phyloP scores from a whole-genome alignment of 441 rosid species.

The Bocquillonia castaneifolia region DNA sequence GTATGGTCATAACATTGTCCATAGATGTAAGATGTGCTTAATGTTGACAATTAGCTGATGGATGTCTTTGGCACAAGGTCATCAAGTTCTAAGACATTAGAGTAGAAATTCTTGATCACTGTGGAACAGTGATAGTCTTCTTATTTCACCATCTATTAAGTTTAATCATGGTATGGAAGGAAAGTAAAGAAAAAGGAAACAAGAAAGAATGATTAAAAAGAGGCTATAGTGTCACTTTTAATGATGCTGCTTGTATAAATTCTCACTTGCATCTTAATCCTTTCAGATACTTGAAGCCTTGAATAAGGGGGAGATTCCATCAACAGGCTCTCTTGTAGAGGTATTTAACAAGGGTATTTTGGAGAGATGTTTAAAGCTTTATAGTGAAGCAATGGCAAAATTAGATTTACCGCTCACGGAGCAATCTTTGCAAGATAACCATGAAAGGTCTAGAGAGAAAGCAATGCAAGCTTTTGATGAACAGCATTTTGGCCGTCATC shows the following conservation, averaged over 20 bases:
- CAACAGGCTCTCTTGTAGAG: conserved; percentile 98
- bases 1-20: not conserved
- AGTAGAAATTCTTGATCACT: not conserved
- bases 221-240: not conserved
- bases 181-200: not conserved
- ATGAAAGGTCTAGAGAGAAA: conserved; percentile 51
- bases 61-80: not conserved
- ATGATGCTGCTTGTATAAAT: conserved; percentile 15
- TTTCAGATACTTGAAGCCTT: conserved; percentile 92
- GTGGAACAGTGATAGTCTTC: not conserved
- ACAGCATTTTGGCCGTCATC: conserved; percentile 92
- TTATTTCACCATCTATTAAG: not conserved
- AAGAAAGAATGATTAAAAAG: not conserved
- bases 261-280: conserved; percentile 15
- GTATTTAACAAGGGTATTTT: conserved; percentile 89
- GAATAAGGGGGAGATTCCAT: conserved; percentile 98
- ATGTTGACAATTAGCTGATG: not conserved
- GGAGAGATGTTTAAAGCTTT: conserved; percentile 76
- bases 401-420: conserved; percentile 61
- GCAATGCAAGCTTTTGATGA: conserved; percentile 69
- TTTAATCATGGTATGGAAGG: not conserved
- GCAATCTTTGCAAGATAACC: conserved; percentile 58
- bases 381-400: conserved; percentile 59
- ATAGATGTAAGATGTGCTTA: not conserved
- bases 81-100: not conserved